Evolutionary conservation across 2,329 filamentous ascomycete species (phyloP), one percentile per base, ranked within the genome.

Genomic region (Trichoderma hamatum): DNA sequence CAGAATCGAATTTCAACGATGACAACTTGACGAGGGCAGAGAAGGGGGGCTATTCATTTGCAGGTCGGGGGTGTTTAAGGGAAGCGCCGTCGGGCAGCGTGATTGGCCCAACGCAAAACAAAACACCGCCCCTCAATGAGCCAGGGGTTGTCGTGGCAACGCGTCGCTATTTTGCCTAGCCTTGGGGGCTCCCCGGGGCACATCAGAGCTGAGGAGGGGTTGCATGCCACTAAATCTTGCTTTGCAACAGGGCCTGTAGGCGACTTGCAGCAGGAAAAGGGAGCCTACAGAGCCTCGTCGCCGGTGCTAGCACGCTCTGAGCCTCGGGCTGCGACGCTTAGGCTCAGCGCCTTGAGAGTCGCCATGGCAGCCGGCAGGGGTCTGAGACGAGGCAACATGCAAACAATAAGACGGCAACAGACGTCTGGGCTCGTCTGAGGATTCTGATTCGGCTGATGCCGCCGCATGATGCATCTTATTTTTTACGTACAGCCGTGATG

Each of bases 21-120:
- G 72, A 70, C 75, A 71, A 63, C 58, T 65, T 74, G 73, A 71
- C 72, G 72, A 75, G 71, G 71, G 70, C 69, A 72, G 64, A 70
- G 72, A 67, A 72, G 70, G 68, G 70, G 69, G 73, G 71, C 68
- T 68, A 68, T 69, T 71, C 69, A 73, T 64, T 64, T 64, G 74
- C 75, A 75, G 71, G 67, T 72, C 73, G 72, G 63, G 72, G 72
- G 76, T 75, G 76, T 77, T 77, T 77, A 77, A 77, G 76, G 76
- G 71, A 77, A 75, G 71, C 70, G 62, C 65, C 68, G 67, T 72
- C 70, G 58, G 68, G 69, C 55, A 66, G 43, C 61, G 66, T 74
- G 71, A 78, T 78, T 78, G 77, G 76, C 72, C 46, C 68, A 65
- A 55, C 70, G 69, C 74, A 78, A 78, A 77, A 76, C 75, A 78